A percentile compares a stretch with the other conserved stretches of the same genome.
Evolutionary conservation across 1,284 basidiomycete species (phyloP).

Genomic region (Cryptococcus sp.): DNA sequence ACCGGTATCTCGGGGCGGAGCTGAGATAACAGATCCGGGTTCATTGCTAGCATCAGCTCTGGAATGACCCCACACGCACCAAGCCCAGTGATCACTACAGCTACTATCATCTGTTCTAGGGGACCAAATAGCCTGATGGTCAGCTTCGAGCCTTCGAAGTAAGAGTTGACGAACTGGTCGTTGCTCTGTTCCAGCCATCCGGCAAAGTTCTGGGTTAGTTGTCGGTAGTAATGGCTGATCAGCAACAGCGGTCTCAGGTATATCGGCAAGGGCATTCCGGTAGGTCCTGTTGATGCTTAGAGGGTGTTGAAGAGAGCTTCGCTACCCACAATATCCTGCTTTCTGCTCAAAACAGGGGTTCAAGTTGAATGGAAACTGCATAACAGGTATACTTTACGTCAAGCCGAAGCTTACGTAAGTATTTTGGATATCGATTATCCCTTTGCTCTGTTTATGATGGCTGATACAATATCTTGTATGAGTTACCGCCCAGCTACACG

Average conservation of each 20-base stretch:
- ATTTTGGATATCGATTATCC: too few species aligned
- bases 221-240: conserved; percentile 16
- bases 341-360: too few species aligned
- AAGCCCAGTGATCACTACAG: conserved; percentile 25
- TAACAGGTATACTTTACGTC: too few species aligned
- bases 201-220: neutral
- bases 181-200: conserved; percentile 10
- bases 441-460: too few species aligned
- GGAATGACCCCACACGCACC: conserved; percentile 16
- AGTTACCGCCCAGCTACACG: too few species aligned
- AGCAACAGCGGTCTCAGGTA: conserved; percentile 24
- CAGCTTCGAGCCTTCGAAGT: neutral
- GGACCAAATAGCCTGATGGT: conserved; percentile 29
- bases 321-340: too few species aligned
- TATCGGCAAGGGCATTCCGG: conserved; percentile 18
- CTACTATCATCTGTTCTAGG: conserved; percentile 29
- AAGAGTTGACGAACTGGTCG: conserved; percentile 8
- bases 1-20: neutral
- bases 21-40: neutral
- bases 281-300: too few species aligned
- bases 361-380: too few species aligned
- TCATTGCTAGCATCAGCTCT: neutral
- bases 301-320: too few species aligned
- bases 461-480: too few species aligned
- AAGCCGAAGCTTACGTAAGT: too few species aligned